Evolutionary conservation across 192 early-diverging fungal species (phyloP).

Genomic region (Rhizoclosmatium globosum): DNA sequence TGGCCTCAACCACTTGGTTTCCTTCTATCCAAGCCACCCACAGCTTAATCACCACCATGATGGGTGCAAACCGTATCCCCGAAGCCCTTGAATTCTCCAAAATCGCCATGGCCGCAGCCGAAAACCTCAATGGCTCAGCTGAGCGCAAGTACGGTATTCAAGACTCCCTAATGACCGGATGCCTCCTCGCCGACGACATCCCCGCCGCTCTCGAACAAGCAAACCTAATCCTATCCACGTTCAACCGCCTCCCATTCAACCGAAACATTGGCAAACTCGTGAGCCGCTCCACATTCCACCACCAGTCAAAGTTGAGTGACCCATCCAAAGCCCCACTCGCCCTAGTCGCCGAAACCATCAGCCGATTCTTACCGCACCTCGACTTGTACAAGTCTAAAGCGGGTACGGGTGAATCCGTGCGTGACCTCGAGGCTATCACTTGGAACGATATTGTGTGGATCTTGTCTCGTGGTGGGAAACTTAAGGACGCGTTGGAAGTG

Average conservation of each 20-base stretch:
- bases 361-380: no score
- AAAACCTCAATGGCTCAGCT: not conserved
- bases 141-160: not conserved
- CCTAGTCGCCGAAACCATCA: not conserved
- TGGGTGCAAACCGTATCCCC: not conserved
- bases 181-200: not conserved
- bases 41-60: not conserved
- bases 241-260: not conserved
- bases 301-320: not conserved
- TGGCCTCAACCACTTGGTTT: not conserved
- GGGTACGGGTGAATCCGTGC: not conserved
- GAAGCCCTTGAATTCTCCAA: not conserved
- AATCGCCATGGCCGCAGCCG: not conserved
- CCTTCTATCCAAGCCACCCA: not conserved
- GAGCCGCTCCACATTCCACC: not conserved
- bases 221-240: not conserved
- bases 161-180: not conserved
- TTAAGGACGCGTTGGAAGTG: not conserved
- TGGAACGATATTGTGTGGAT: constrained; percentile 1
- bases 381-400: not conserved
- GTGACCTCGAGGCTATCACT: not conserved
- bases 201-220: not conserved
- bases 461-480: not conserved
- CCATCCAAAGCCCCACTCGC: not conserved
- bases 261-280: not conserved